Evolutionary conservation across 2,329 filamentous ascomycete species (phyloP), one percentile per base, ranked within the genome.

Genomic region (Phialemoniopsis sp.): DNA sequence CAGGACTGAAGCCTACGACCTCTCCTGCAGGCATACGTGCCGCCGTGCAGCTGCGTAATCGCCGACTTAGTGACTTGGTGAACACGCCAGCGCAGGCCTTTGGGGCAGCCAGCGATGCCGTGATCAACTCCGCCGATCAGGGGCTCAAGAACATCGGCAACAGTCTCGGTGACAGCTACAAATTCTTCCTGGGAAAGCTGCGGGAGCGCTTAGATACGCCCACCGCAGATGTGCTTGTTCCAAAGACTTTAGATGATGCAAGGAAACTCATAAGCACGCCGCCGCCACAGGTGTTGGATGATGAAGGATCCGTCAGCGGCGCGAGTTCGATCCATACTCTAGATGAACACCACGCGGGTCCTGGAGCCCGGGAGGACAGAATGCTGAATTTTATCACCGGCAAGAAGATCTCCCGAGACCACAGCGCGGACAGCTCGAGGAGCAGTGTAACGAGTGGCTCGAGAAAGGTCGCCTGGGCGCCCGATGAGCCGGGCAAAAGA

Each of bases 201-300:
- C 88, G 86, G 45, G 89, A 95, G 58, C 48, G 43, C 6, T 44
- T 48, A 29, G 59, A 72, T 49, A 52, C 64, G 51, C 50, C 55
- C 12, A 56, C 62, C 3, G 29, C 35, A 3, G 44, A 74, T 13
- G 73, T 81, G 3, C 64, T 80, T 7, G 73, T 95, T 1, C 93
- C 93, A 2, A 91, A 88, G 53, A 98, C 93, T 2, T 70, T 98
- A 0, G 93, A 95, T 51, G 93, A 98, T 54, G 93, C 91, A 13
- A 78, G 89, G 34, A 91, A 89, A 58, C 76, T 98, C 10, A 86
- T 98, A 46, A 87, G 81, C 53, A 86, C 85, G 1, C 80, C 85
- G 29, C 70, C 80, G 13, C 74, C 66, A 6, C 21, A 26, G 21
- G 21, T 10, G 6, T 26, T 26, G 0, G 78, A 82, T 3, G 80